These are phyloP conservation scores for Microbotryum scabiosae DNA, from an alignment of 1,284 basidiomycete species.

Conservation along the genomic window DNA sequence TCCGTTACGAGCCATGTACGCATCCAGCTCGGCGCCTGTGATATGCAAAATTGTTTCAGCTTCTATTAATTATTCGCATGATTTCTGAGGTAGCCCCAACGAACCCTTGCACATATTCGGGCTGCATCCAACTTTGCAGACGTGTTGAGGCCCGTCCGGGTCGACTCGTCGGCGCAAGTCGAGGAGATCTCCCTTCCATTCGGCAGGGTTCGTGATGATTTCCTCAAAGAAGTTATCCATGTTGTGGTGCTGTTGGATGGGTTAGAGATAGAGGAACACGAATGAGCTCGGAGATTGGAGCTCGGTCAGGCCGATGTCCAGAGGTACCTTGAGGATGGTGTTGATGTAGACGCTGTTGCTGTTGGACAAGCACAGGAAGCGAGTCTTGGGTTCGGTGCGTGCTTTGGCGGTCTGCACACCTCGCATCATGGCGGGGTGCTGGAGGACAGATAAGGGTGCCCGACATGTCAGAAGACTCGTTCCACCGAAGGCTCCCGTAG, in stretches of 20 bases:
- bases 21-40: constrained; percentile 74
- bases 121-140: constrained; percentile 78
- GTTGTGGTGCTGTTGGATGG: constrained; percentile 55
- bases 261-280: background rate
- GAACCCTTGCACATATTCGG: constrained; percentile 97
- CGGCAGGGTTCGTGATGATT: constrained; percentile 86
- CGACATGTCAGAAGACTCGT: background rate
- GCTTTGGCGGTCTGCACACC: constrained; percentile 70
- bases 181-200: constrained; percentile 70
- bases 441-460: background rate
- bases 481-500: background rate
- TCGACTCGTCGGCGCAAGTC: constrained; percentile 64
- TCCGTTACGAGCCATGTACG: constrained; percentile 64
- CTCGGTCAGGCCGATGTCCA: background rate
- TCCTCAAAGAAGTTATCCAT: constrained; percentile 67
- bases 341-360: constrained; percentile 86
- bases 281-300: background rate
- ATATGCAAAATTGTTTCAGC: background rate
- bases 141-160: constrained; percentile 60
- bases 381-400: constrained; percentile 54
- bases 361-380: constrained; percentile 86
- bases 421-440: constrained; percentile 95
- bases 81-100: background rate
- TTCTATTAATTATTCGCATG: background rate
- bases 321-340: constrained; percentile 68